Evolutionary conservation across 495 filamentous ascomycete species (phyloP).

Genomic region (Astrothelium macrocarpum): DNA sequence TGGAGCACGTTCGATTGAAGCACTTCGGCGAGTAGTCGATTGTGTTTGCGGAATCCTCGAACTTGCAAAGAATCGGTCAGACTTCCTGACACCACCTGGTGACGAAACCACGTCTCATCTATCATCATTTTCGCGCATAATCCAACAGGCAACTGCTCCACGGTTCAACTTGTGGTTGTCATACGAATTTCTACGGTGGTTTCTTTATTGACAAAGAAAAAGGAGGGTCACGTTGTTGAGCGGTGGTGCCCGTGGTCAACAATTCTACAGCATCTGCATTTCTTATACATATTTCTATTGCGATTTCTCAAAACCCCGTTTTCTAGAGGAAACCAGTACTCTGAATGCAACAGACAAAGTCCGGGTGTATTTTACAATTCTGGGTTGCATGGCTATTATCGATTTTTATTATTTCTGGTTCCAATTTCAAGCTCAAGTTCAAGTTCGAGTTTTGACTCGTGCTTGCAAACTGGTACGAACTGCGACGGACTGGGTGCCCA

Average conservation of each 20-base stretch:
- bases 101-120: too few species aligned
- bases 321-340: not conserved
- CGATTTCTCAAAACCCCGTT: too few species aligned
- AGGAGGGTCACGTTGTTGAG: too few species aligned
- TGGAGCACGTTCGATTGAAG: conserved; percentile 39
- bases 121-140: not conserved
- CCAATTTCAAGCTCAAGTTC: too few species aligned
- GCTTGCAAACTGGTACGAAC: too few species aligned
- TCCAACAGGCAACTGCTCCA: not conserved
- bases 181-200: not conserved
- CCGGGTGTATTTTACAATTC: not conserved
- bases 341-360: not conserved
- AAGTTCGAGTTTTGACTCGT: not conserved
- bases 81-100: not conserved
- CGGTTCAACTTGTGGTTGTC: not conserved
- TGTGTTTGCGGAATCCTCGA: not conserved
- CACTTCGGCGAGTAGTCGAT: conserved; percentile 15
- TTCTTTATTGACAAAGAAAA: too few species aligned
- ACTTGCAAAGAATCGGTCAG: not conserved
- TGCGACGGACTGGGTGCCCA: too few species aligned
- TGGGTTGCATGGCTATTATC: not conserved
- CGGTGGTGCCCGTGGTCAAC: too few species aligned
- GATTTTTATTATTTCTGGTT: too few species aligned
- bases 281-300: too few species aligned
- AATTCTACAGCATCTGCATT: too few species aligned